Evolutionary conservation across 2,329 filamentous ascomycete species (phyloP), one percentile per base, ranked within the genome.

Genomic region (Macrophomina pseudophaseolina): DNA sequence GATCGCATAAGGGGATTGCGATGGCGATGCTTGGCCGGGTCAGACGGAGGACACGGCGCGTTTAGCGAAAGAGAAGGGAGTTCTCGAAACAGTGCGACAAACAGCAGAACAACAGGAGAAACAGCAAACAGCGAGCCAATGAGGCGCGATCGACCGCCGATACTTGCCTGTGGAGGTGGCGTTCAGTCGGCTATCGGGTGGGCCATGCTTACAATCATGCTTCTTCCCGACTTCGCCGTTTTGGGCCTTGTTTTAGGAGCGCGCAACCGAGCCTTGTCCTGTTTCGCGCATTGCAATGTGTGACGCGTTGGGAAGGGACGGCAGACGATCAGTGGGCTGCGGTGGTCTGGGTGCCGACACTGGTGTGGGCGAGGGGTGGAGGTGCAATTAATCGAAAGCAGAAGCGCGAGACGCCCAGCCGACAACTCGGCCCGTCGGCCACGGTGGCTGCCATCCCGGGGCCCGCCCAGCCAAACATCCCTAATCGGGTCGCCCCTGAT

Each of bases 301-400:
- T 5, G 62, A 46, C 49, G 49, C 18, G 62, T 64, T 52, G 51
- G 63, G 63, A 48, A 65, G 52, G 44, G 58, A 38, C 44, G 58
- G 44, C 42, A 49, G 58, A 28, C 63, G 51, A 56, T 65, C 42
- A 40, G 52, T 56, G 53, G 63, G 42, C 49, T 64, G 49, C 18
- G 35, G 35, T 51, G 60, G 33, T 52, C 60, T 53, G 60, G 49
- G 49, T 42, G 48, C 48, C 30, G 42, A 54, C 38, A 48, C 49
- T 65, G 52, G 63, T 58, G 53, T 33, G 53, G 52, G 52, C 30
- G 53, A 49, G 33, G 51, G 53, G 63, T 56, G 63, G 63, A 65
- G 63, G 51, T 58, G 63, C 52, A 65, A 65, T 65, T 49, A 58
- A 65, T 65, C 63, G 52, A 30, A 54, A n/a, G 63, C 63, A 65